Conservation (phyloP, 192 early-diverging fungal species). For the Coemansia sp. region DNA sequence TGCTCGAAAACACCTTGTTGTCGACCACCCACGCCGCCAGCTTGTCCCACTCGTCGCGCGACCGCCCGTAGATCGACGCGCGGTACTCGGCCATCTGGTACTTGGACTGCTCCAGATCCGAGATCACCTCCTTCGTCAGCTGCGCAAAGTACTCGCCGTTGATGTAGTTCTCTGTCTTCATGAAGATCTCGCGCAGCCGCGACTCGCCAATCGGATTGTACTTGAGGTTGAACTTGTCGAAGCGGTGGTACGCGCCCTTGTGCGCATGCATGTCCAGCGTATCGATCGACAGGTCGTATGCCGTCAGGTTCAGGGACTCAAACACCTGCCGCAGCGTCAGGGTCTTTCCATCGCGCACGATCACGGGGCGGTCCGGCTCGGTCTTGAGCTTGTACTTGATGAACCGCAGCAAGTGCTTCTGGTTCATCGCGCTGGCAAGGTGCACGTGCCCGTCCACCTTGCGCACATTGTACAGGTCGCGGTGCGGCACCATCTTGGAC, state of each 20-base stretch:
- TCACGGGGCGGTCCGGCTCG: constrained; percentile 75
- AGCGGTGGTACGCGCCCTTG: constrained; percentile 94
- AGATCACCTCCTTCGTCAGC: constrained; percentile 88
- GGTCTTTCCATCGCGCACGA: constrained; percentile 81
- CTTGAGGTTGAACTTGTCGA: constrained; percentile 97
- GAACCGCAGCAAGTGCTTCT: constrained; percentile 93
- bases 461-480: constrained; percentile 97
- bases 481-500: constrained; percentile 88
- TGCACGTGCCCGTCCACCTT: constrained; percentile 98
- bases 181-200: constrained; percentile 91
- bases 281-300: constrained; percentile 93
- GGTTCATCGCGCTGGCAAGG: constrained; percentile 92
- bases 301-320: constrained; percentile 84
- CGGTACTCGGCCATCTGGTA: constrained; percentile 96
- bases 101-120: constrained; percentile 89
- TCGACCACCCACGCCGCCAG: constrained; percentile 90
- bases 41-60: constrained; percentile 88
- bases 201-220: constrained; percentile 96
- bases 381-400: constrained; percentile 91
- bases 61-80: constrained; percentile 90
- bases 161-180: constrained; percentile 94
- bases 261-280: constrained; percentile 98
- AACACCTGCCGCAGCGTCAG: constrained; percentile 86
- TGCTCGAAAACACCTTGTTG: constrained; percentile 86
- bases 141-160: constrained; percentile 88